A percentile compares a stretch with the other conserved stretches of the same genome.
These are phyloP conservation scores for Plenodomus lindquistii DNA, from an alignment of 2,329 filamentous ascomycete genomes.

Conservation along the genomic window DNA sequence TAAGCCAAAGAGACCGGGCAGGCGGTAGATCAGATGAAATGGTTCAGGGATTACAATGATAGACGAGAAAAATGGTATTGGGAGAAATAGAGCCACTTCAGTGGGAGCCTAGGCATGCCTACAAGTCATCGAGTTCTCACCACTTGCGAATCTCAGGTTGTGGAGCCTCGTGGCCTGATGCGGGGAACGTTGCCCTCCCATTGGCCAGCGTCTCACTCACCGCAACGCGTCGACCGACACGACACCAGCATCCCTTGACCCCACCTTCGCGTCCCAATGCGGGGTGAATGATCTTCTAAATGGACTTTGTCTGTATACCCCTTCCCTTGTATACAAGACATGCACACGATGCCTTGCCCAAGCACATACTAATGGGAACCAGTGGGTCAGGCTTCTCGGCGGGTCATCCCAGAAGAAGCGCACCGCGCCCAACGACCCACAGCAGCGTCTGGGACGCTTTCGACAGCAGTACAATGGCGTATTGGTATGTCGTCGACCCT, in stretches of 20 bases:
- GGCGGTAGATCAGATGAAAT: slow-evolving; percentile 53
- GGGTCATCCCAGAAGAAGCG: slow-evolving; percentile 57
- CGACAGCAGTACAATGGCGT: slow-evolving; percentile 64
- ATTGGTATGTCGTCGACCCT: slow-evolving; percentile 49
- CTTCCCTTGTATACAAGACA: neutral
- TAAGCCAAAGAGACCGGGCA: slow-evolving; percentile 77
- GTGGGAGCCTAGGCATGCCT: too few relatives aligned
- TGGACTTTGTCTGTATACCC: slow-evolving; percentile 29
- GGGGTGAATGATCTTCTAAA: slow-evolving; percentile 26
- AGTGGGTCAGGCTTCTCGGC: slow-evolving; percentile 67
- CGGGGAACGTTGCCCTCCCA: neutral
- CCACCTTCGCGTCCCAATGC: slow-evolving; percentile 26
- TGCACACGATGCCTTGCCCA: slow-evolving; percentile 4
- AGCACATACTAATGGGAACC: slow-evolving; percentile 23
- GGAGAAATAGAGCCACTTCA: too few relatives aligned
- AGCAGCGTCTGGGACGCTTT: slow-evolving; percentile 64
- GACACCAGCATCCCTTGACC: neutral
- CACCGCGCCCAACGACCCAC: slow-evolving; percentile 57
- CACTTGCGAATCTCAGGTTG: too few relatives aligned
- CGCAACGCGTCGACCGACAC: neutral
- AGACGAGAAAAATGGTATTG: too few relatives aligned
- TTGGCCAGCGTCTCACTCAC: neutral
- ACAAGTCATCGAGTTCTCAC: too few relatives aligned
- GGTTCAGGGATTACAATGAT: too few relatives aligned
- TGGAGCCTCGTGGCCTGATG: too few relatives aligned